Evolutionary conservation across 2,329 filamentous ascomycete genomes (phyloP).

Genomic region (Calycina herbarum): DNA sequence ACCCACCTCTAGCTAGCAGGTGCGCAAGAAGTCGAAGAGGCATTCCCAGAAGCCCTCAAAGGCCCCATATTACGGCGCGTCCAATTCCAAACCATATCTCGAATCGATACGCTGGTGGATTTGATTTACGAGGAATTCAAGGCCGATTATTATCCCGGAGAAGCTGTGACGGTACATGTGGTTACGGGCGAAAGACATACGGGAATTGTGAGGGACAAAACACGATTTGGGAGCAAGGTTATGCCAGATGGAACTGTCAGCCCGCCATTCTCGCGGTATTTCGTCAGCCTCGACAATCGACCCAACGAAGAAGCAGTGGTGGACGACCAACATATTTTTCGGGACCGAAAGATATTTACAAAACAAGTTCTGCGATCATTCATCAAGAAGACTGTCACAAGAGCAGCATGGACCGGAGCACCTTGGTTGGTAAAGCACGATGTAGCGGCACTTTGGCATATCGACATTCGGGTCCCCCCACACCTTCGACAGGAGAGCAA

Average conservation of each 20-base stretch:
- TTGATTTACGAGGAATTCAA: slow-evolving; percentile 77
- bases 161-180: slow-evolving; percentile 74
- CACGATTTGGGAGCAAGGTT: slow-evolving; percentile 65
- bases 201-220: slow-evolving; percentile 82
- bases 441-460: slow-evolving; percentile 79
- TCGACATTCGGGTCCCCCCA: slow-evolving; percentile 81
- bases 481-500: slow-evolving; percentile 82
- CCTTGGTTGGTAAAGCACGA: slow-evolving; percentile 92
- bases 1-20: slow-evolving; percentile 61
- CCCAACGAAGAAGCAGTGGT: slow-evolving; percentile 73
- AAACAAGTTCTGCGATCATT: slow-evolving; percentile 93
- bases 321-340: slow-evolving; percentile 77
- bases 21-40: slow-evolving; percentile 83
- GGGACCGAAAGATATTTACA: slow-evolving; percentile 89
- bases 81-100: slow-evolving; percentile 84
- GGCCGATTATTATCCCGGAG: slow-evolving; percentile 86
- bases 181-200: slow-evolving; percentile 67
- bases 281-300: slow-evolving; percentile 71
- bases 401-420: slow-evolving; percentile 93
- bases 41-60: slow-evolving; percentile 88
- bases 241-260: slow-evolving; percentile 69
- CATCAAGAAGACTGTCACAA: slow-evolving; percentile 88
- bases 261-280: slow-evolving; percentile 74
- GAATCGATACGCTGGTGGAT: slow-evolving; percentile 79
- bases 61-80: slow-evolving; percentile 87